Evolutionary conservation across 2,329 filamentous ascomycete species (phyloP), one percentile per base, ranked within the genome.

Genomic region (Capronia americana): DNA sequence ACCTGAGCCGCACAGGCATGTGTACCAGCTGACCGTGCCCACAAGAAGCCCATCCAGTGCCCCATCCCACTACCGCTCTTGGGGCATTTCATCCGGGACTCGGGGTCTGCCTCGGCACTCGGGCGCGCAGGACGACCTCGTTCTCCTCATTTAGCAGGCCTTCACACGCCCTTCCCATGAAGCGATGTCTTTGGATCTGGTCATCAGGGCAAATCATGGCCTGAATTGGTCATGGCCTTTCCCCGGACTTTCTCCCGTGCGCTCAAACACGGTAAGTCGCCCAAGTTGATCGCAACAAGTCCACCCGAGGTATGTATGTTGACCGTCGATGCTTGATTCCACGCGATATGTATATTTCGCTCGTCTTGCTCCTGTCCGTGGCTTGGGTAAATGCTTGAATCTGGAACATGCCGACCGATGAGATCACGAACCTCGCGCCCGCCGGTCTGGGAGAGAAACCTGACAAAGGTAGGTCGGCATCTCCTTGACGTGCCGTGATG

Each of bases 31-130:
- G 34, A 17, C 38, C 14, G 6, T 41, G 4, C 14, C 38, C 38
- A 20, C 3, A n/a, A 44, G 38, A 8, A 8, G 5, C 17, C 38
- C 38, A 8, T n/a, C 17, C 14, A 44, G 38, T n/a, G 8, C 2
- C 17, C 38, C 38, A 8, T n/a, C 17, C 14, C 38, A n/a, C 38
- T n/a, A 8, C 38, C 6, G 38, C 6, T n/a, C 34, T 32, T 17
- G 38, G 17, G 38, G 38, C 7, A 1, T n/a, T 44, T n/a, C 17
- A 44, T 3, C 17, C 38, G 38, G 38, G 38, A 44, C 5, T 44
- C 38, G 38, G 38, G 38, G 38, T 44, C 38, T 44, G 38, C 38
- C 38, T 44, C 38, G 38, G 38, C 38, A 44, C 38, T 44, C 38
- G 38, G 38, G 17, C 38, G 38, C 7, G 38, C 38, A 44, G 17